A percentile compares a stretch with the other conserved stretches of the same genome.
These are phyloP conservation scores for Yamadazyma akitaensis DNA, from an alignment of 805 yeast genomes.

Conservation along the genomic window DNA sequence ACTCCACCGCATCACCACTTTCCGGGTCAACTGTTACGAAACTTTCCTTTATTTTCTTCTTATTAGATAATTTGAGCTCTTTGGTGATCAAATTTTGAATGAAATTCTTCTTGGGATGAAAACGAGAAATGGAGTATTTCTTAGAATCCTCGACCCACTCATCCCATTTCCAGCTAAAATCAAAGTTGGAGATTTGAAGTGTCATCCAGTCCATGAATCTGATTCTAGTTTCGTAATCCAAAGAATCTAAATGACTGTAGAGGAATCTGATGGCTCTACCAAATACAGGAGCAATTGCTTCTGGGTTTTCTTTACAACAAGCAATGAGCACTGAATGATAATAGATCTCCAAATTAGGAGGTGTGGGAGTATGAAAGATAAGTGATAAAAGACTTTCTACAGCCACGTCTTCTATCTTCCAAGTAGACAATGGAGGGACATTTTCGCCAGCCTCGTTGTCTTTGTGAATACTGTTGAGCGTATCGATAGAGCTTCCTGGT, in stretches of 20 bases:
- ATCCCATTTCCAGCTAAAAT: conserved; percentile 96
- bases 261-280: conserved; percentile 88
- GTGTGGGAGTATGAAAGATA: conserved; percentile 69
- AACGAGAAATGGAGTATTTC: conserved; percentile 41
- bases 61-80: conserved; percentile 80
- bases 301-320: conserved; percentile 72
- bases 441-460: conserved; percentile 43
- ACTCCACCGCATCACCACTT: conserved; percentile 27
- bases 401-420: conserved; percentile 89
- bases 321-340: conserved; percentile 83
- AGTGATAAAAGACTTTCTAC: conserved; percentile 77
- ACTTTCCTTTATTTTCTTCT: conserved; percentile 65
- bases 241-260: conserved; percentile 58
- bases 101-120: conserved; percentile 72
- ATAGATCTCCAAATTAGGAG: conserved; percentile 68
- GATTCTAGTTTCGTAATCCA: conserved; percentile 74
- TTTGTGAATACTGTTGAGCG: conserved; percentile 43
- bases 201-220: conserved; percentile 88
- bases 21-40: conserved; percentile 40
- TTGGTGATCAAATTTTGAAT: conserved; percentile 77
- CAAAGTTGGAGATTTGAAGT: conserved; percentile 88
- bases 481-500: conserved; percentile 76
- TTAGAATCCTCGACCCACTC: conserved; percentile 76
- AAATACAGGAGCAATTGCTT: conserved; percentile 85
- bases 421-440: conserved; percentile 55